These are phyloP conservation scores for Zasmidium citrigriseum DNA, from an alignment of 2,329 filamentous ascomycete genomes.

Conservation along the genomic window DNA sequence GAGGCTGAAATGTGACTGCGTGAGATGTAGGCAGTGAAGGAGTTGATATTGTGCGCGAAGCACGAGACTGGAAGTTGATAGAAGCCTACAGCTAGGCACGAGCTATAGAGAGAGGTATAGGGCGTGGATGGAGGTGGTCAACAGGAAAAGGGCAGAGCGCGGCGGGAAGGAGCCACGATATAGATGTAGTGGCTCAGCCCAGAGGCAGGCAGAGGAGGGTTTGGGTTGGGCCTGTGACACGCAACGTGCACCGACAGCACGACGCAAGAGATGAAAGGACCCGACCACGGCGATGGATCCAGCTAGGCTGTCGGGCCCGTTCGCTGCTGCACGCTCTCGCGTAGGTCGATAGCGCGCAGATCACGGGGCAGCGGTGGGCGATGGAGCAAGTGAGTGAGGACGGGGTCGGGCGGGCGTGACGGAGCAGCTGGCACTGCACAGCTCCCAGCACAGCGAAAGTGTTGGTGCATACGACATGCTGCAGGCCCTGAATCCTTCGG, in stretches of 20 bases:
- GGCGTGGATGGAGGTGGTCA: neutral
- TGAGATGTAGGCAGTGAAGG: neutral
- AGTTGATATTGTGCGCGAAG: neutral
- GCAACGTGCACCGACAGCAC: constrained; percentile 18
- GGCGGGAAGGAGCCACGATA: constrained; percentile 13
- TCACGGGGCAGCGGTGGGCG: constrained; percentile 15
- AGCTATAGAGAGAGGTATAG: neutral
- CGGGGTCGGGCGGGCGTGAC: constrained; percentile 14
- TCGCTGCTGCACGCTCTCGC: constrained; percentile 15
- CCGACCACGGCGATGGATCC: constrained; percentile 6
- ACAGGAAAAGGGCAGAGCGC: neutral
- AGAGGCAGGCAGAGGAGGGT: neutral
- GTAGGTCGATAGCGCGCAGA: constrained; percentile 11
- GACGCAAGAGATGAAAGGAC: constrained; percentile 14
- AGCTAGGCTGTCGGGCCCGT: constrained; percentile 6
- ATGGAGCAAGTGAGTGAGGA: neutral
- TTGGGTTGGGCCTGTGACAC: constrained; percentile 4
- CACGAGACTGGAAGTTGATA: constrained; percentile 2
- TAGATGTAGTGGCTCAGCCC: constrained; percentile 17
- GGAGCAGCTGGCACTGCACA: constrained; percentile 8
- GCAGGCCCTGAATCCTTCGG: constrained; percentile 20
- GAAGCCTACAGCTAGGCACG: neutral
- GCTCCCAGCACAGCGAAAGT: neutral
- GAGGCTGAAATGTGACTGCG: neutral
- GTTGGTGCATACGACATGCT: constrained; percentile 14